Evolutionary conservation across 2,329 filamentous ascomycete genomes (phyloP), one percentile per base, ranked within the genome.

Genomic region (Apiospora kogelbergensis): DNA sequence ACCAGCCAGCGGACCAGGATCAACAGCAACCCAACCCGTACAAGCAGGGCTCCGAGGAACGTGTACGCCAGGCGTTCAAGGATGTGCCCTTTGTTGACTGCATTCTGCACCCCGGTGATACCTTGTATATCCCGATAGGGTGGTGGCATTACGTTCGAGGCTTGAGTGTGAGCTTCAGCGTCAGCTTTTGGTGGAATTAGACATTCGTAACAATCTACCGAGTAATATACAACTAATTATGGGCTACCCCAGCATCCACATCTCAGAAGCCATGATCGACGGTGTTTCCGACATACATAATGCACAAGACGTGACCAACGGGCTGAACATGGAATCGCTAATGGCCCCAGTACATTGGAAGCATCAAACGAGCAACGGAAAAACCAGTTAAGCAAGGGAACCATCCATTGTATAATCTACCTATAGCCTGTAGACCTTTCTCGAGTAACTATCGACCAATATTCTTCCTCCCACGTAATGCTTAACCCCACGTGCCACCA

Each of bases 91-190:
- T 91, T 76, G 81, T 92, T 42, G 96, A 99, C 76, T 90, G 90
- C 68, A 86, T 98, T 1, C 81, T 99, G 6, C 88, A 86, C 40
- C 91, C 92, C 0, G 96, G 95, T 0, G 94, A 99, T 67, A 92
- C 90, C 72, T 78, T 99, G 67, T 96, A 97, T 78, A 93, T 99
- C 67, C 96, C 96, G 0, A 86, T 93, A 6, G 96, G 95, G 0
- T 99, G 96, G 95, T 99, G 96, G 96, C 96, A 99, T 83, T 98
- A 98, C 80, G 93, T 98, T 3, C 86, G 93, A 70, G 94, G 94
- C 65, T 78, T 98, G 75, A 94, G 89, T 68, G 89, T 93, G 24
- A 97, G 95, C 77, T 95, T 97, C 76, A 98, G 95, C 73, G 94
- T 98, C 15, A 98, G 94, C 77, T 98, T 98, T 77, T 99, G 96